phyloP scores from a whole-genome alignment of 2,329 filamentous ascomycete genomes.

The Pestalotiopsis sp. region DNA sequence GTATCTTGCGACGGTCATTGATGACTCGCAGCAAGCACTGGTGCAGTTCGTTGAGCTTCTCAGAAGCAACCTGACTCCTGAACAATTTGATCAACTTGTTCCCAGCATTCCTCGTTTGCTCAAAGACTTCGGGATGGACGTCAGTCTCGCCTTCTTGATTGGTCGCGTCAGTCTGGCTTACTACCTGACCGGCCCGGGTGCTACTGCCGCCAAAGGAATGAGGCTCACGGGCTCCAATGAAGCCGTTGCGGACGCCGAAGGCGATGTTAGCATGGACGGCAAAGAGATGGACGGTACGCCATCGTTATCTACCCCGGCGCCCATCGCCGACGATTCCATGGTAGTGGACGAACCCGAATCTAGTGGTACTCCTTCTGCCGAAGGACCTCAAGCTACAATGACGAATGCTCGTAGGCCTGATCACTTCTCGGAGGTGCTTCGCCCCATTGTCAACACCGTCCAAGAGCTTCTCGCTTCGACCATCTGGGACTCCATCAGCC shows the following conservation, averaged over 20 bases:
- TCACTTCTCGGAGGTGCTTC: constrained; percentile 70
- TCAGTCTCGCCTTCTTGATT: constrained; percentile 83
- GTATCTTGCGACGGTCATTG: constrained; percentile 82
- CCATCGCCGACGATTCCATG: constrained; percentile 31
- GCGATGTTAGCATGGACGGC: constrained; percentile 58
- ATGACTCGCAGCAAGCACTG: constrained; percentile 85
- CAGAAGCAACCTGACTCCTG: constrained; percentile 73
- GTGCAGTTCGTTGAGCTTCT: constrained; percentile 89
- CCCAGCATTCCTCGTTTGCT: constrained; percentile 77
- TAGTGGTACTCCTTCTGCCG: constrained; percentile 21
- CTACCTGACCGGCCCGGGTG: constrained; percentile 53
- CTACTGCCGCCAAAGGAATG: constrained; percentile 29
- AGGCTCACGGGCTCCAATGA: constrained; percentile 27
- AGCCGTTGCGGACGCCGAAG: constrained; percentile 51
- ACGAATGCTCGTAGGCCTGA: constrained; percentile 41
- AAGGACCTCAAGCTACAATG: constrained; percentile 25
- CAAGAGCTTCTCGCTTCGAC: constrained; percentile 61
- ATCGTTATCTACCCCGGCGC: constrained; percentile 16
- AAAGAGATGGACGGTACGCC: constrained; percentile 28
- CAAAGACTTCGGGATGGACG: constrained; percentile 76
- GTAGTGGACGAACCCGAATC: constrained; percentile 30
- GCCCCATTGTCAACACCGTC: constrained; percentile 73
- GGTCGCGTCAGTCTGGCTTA: constrained; percentile 74
- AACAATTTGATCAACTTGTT: constrained; percentile 78
- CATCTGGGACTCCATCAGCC: constrained; percentile 71